Base-by-base conservation (phyloP, 2,329 filamentous ascomycete genomes). In the Epichloe elymi region DNA sequence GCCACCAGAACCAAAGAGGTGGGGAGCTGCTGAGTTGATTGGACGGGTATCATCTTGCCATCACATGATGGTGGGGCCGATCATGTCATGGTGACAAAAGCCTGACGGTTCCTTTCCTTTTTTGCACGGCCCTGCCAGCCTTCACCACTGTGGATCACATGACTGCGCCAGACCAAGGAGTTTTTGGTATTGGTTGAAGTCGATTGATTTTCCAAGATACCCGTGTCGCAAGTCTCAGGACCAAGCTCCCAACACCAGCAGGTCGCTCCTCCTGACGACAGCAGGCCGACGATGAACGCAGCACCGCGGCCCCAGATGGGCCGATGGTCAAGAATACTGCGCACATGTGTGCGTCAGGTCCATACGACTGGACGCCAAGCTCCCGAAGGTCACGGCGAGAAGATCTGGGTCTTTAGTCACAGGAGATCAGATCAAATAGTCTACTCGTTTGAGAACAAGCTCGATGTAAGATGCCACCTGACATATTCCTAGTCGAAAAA, bases 361-460 rank as follows among this genome's bases (percentile, higher is more conserved):
- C 61, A 65, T 48, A 59, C 58, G 37, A 58, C 56, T 33, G 60
- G 56, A n/a, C 63, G 59, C 33, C 53, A 60, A 38, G 56, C 54
- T 10, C 61, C 66, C 17, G 60, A 67, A 40, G 69, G 68, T 53
- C 76, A 78, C 53, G 78, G 77, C 60, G 75, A 80, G 67, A 70
- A 74, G 60, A 76, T 82, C 60, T 82, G 72, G 71, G 64, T 80
- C 49, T 78, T 73, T 60, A 65, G 67, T 58, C 71, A 81, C 63
- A 65, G 77, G 50, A 60, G 69, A 50, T 66, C 70, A 15, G 70
- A 76, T 45, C 68, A 77, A 61, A 69, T 77, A 46, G 67, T 80
- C 51, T 80, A 78, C 63, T 76, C 74, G 47, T 72, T 73, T 59
- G 63, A 64, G 20, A 65, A 69, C 17, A 64, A 67, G 4, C 52